Base-by-base conservation (phyloP, 2,329 filamentous ascomycete species). In the Colletotrichum acutatum region DNA sequence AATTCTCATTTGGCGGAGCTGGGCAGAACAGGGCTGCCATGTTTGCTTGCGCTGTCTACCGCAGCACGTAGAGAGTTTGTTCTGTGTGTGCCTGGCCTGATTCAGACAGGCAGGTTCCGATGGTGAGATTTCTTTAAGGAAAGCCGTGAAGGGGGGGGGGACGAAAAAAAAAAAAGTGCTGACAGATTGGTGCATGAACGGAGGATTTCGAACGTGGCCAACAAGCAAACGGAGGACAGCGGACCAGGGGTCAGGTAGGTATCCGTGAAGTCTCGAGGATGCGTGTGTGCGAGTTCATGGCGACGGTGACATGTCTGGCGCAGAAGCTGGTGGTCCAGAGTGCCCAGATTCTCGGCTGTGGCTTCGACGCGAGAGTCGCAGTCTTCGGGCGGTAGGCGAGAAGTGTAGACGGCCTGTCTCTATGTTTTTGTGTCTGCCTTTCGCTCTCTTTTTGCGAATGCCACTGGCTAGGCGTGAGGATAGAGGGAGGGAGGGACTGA, bases 161-260 rank as follows among this genome's bases (percentile, higher is more conserved):
- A 42, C 9, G 19, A 22, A 53, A 49, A 58, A 22, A 53, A 49
- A 58, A 42, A 24, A 58, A 53, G 64, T 63, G 68, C 57, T 71
- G 58, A 68, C 65, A 42, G 69, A 49, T 68, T 68, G 64, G 37
- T 37, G 34, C 69, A 46, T 28, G 24, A 34, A 46, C 46, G 22
- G 57, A 59, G 37, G 52, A 56, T 32, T 37, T 62, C 34, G 28
- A 54, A 22, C 49, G 22, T 46, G 24, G 59, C 57, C 42, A 42
- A 49, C 56, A 42, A 61, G 46, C 68, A 62, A 57, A 62, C 57
- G 49, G 64, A 61, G 22, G 61, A 49, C 26, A 30, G 49, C 26
- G 11, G 42, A 16, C 19, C 59, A 62, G 26, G 59, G 19, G 30
- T 32, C 26, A 52, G 24, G 26, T 12, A n/a, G 28, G 42, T 49